Conservation (phyloP, 768 basidiomycete species). For the Fibroporia radiculosa region DNA sequence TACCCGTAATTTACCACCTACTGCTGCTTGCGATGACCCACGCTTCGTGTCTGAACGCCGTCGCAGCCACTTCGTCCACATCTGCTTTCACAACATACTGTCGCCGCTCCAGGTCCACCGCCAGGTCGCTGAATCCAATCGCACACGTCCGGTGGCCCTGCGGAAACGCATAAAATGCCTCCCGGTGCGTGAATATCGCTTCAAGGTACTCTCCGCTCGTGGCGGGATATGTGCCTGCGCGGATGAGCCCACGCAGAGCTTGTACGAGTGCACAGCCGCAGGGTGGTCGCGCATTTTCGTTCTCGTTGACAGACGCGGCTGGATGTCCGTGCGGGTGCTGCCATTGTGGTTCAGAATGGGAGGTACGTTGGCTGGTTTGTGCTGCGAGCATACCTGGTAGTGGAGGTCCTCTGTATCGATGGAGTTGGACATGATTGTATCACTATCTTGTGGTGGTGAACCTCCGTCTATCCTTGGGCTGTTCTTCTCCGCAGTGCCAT, state of each 20-base stretch:
- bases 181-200: constrained; percentile 70
- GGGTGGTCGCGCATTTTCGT: constrained; percentile 11
- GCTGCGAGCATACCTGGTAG: constrained; percentile 19
- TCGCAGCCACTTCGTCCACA: constrained; percentile 60
- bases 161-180: constrained; percentile 55
- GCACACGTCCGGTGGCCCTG: constrained; percentile 58
- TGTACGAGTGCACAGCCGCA: constrained; percentile 27
- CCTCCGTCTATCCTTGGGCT: constrained; percentile 13
- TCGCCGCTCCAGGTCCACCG: constrained; percentile 51
- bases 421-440: constrained; percentile 20
- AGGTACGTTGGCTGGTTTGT: no score
- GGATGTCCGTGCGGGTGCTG: no score
- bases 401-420: constrained; percentile 19
- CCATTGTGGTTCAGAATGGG: no score
- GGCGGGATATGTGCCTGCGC: constrained; percentile 32
- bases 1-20: no score
- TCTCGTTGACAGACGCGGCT: constrained; percentile 11
- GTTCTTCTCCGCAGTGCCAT: constrained; percentile 15
- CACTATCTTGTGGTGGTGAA: constrained; percentile 8
- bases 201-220: constrained; percentile 75
- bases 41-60: constrained; percentile 64
- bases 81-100: constrained; percentile 67
- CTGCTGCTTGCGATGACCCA: constrained; percentile 48
- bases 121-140: constrained; percentile 56
- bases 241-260: constrained; percentile 19